Evolutionary conservation across 148 eudicot genomes (phyloP).

Genomic region (Simmondsia chinensis): DNA sequence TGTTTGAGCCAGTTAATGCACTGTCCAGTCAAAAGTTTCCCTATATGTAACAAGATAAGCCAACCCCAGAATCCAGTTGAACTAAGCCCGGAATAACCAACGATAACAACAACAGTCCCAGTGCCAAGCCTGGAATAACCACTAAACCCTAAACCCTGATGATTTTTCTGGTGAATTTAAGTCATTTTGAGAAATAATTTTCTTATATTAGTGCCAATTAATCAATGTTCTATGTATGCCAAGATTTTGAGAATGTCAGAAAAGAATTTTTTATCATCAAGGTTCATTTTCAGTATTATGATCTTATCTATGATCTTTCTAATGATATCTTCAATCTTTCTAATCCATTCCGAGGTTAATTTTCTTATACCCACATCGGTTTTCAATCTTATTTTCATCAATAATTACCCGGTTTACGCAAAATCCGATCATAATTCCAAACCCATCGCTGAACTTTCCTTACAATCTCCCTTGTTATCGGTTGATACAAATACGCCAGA

Average conservation of each 20-base stretch:
- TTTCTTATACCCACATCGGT: slow-evolving; percentile 35
- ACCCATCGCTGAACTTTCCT: slow-evolving; percentile 2
- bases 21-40: background rate
- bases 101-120: too few relatives aligned
- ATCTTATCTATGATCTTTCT: slow-evolving; percentile 39
- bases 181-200: background rate
- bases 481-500: background rate
- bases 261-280: slow-evolving; percentile 39
- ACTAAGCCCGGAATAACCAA: too few relatives aligned
- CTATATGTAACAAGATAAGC: background rate
- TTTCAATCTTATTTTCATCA: slow-evolving; percentile 28
- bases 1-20: background rate
- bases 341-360: slow-evolving; percentile 37
- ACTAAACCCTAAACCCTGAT: background rate
- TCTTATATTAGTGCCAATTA: slow-evolving; percentile 1
- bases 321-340: slow-evolving; percentile 45
- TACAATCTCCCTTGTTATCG: slow-evolving; percentile 6
- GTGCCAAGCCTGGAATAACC: too few relatives aligned
- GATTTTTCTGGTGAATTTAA: slow-evolving; percentile 2
- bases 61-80: too few relatives aligned
- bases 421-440: slow-evolving; percentile 5
- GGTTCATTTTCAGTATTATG: slow-evolving; percentile 38
- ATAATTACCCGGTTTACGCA: slow-evolving; percentile 16
- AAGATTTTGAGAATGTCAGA: slow-evolving; percentile 31
- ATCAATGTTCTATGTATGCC: slow-evolving; percentile 17